Percentiles rank a stretch among this genome's conserved stretches.
Conservation (phyloP, 768 basidiomycete genomes). For the Termitomyces heimii region DNA sequence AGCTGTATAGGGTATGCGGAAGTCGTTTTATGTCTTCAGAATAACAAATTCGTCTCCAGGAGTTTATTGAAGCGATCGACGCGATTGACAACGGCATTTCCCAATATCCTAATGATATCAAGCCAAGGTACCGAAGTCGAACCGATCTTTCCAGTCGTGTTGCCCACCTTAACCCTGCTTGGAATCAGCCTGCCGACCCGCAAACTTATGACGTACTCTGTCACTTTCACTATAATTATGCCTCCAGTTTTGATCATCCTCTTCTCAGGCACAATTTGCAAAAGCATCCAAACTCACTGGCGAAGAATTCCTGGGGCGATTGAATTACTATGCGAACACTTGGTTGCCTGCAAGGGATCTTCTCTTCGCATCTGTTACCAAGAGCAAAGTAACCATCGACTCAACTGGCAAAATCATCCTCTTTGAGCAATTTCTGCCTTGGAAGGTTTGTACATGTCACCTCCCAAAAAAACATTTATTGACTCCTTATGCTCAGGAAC, state of each 20-base stretch:
- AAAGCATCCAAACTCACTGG: constrained; percentile 82
- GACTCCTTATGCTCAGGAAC: constrained; percentile 40
- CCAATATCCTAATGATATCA: constrained; percentile 63
- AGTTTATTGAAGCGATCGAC: constrained; percentile 93
- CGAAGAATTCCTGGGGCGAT: constrained; percentile 70
- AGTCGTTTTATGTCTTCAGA: not conserved
- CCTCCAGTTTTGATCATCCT: not conserved
- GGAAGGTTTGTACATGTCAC: constrained; percentile 59
- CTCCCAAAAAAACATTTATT: not conserved
- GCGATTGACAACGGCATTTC: constrained; percentile 93
- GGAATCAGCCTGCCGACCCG: constrained; percentile 80
- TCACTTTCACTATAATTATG: not conserved
- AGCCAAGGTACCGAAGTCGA: constrained; percentile 65
- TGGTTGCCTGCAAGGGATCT: constrained; percentile 92
- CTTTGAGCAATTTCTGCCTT: constrained; percentile 76
- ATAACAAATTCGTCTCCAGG: constrained; percentile 32
- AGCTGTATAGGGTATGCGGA: constrained; percentile 69
- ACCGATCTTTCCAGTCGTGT: constrained; percentile 88
- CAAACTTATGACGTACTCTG: constrained; percentile 62
- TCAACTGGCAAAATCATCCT: constrained; percentile 72
- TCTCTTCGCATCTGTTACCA: constrained; percentile 51
- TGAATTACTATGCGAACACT: constrained; percentile 80
- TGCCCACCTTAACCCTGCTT: constrained; percentile 78
- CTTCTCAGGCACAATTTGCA: constrained; percentile 57
- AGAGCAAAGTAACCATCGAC: constrained; percentile 54